A percentile compares a stretch with the other conserved stretches of the same genome.
These are phyloP conservation scores for Penicillium angulare DNA, from an alignment of 495 filamentous ascomycete species.

Conservation along the genomic window DNA sequence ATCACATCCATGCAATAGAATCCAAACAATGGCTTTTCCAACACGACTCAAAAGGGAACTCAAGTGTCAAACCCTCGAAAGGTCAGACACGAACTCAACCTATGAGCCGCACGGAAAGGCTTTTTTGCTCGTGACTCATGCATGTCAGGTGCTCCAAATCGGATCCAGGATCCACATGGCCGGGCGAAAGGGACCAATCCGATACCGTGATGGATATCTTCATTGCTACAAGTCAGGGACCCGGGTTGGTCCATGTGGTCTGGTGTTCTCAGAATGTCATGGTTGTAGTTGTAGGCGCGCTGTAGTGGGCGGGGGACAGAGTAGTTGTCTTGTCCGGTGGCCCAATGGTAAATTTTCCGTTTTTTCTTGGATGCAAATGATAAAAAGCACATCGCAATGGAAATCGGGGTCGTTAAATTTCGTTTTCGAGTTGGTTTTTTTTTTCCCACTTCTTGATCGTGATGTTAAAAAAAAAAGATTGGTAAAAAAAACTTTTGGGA, in stretches of 20 bases:
- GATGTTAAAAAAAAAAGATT: conserved; percentile 7
- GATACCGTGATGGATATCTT: conserved; percentile 33
- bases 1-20: not conserved
- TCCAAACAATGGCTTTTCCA: not conserved
- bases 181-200: conserved; percentile 48
- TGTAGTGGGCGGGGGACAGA: conserved; percentile 11
- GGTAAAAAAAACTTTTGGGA: not conserved
- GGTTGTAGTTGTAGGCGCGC: conserved; percentile 18
- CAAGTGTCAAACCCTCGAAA: conserved; percentile 33
- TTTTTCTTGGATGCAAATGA: conserved; percentile 12
- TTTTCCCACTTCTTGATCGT: not conserved
- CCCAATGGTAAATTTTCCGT: conserved; percentile 13
- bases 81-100: conserved; percentile 43
- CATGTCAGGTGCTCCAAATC: conserved; percentile 17
- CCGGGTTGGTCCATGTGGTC: conserved; percentile 31
- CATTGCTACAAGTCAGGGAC: conserved; percentile 51
- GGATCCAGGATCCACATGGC: conserved; percentile 35
- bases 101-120: conserved; percentile 1
- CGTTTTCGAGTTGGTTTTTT: conserved; percentile 1
- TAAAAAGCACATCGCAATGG: conserved; percentile 18
- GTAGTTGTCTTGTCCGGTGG: conserved; percentile 5
- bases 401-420: conserved; percentile 6
- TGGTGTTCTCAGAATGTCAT: conserved; percentile 25
- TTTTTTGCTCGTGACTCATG: conserved; percentile 23
- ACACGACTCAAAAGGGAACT: conserved; percentile 30